Percentiles rank a stretch among this genome's conserved stretches.
Conservation (phyloP, 148 eudicot species). For the Polygonum maritimum region DNA sequence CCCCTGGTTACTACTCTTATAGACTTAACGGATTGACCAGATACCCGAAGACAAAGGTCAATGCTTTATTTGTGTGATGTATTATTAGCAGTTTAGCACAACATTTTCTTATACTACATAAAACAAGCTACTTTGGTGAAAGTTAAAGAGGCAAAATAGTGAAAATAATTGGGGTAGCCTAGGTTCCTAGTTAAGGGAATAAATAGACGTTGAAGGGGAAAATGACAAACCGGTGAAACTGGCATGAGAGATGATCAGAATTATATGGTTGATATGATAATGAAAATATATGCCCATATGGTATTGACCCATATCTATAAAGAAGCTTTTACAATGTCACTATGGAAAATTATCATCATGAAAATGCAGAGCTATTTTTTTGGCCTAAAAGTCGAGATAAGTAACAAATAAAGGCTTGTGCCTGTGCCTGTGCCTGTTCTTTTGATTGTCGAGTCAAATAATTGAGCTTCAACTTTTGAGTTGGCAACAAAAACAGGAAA, state of each 20-base stretch:
- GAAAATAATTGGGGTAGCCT: background rate
- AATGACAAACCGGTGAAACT: background rate
- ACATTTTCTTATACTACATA: too few relatives aligned
- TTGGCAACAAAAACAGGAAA: background rate
- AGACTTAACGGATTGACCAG: too few relatives aligned
- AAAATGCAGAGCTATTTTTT: background rate
- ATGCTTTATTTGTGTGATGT: too few relatives aligned
- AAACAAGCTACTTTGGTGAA: too few relatives aligned
- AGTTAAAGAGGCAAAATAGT: background rate
- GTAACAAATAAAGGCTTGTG: background rate
- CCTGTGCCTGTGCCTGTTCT: background rate
- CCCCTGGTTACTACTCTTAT: too few relatives aligned
- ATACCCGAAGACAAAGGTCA: too few relatives aligned
- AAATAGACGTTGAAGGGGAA: background rate
- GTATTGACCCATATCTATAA: background rate
- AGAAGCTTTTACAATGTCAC: constrained; percentile 2
- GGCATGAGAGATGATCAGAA: background rate
- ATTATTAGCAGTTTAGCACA: too few relatives aligned
- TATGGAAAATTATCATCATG: background rate
- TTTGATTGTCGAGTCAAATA: background rate
- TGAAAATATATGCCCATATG: background rate
- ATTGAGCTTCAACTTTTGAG: background rate
- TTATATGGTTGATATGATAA: constrained; percentile 1
- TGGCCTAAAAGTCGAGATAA: background rate
- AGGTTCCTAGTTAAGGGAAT: background rate